These are phyloP conservation scores for Leccinum arenicola DNA, from an alignment of 768 basidiomycete species.

Conservation along the genomic window DNA sequence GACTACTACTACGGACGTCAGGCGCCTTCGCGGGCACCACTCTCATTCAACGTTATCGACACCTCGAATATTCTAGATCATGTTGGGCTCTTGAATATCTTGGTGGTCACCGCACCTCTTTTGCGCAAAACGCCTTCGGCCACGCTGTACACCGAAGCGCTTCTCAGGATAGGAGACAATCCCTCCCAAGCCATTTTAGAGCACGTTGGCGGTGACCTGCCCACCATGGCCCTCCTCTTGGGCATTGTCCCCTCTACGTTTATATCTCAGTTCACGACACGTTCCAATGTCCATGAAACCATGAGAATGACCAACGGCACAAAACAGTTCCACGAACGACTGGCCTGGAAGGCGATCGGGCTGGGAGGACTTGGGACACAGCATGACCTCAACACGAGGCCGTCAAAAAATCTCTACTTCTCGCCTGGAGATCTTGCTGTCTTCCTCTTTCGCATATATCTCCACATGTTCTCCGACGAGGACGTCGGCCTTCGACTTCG, in stretches of 20 bases:
- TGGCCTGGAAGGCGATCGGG: constrained; percentile 23
- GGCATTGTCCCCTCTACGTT: constrained; percentile 23
- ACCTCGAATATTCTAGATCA: constrained; percentile 31
- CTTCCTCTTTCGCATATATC: constrained; percentile 23
- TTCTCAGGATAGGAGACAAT: constrained; percentile 15
- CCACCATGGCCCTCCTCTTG: constrained; percentile 24
- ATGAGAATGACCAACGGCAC: neutral
- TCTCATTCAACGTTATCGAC: constrained; percentile 32
- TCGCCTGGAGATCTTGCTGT: constrained; percentile 17
- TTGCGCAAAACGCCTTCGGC: constrained; percentile 18
- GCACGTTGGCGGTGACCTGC: constrained; percentile 23
- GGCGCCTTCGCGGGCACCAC: constrained; percentile 15
- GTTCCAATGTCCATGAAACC: constrained; percentile 23
- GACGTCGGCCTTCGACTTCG: constrained; percentile 1
- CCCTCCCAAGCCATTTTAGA: constrained; percentile 16
- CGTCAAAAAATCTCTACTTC: constrained; percentile 9
- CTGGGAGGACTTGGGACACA: neutral
- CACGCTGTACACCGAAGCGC: constrained; percentile 28
- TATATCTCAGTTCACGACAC: constrained; percentile 24
- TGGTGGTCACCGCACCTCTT: constrained; percentile 23
- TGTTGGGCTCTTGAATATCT: constrained; percentile 26
- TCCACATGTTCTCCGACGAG: constrained; percentile 29
- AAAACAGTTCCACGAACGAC: constrained; percentile 23
- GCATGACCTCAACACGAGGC: neutral
- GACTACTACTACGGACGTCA: constrained; percentile 14